Base-by-base conservation (phyloP, 164 flowering plant species). In the Annona cherimola region DNA sequence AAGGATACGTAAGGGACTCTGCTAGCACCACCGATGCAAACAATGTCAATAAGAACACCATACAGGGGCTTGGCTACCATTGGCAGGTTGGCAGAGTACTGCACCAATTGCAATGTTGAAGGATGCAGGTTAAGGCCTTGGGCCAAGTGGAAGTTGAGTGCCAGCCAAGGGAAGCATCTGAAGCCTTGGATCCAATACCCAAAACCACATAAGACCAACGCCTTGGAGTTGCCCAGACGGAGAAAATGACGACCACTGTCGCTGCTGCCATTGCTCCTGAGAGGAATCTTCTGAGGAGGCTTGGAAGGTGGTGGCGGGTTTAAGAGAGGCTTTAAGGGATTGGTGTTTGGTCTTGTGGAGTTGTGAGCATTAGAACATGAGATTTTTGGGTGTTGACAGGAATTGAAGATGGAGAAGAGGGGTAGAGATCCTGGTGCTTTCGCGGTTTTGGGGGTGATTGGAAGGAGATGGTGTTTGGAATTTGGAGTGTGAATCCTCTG, bases 121-220 rank as follows among this genome's bases (percentile, higher is more conserved):
- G 98, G 97, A 40, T 82, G 74, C 69, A 93, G 63, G 18, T 77
- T 85, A 18, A 95, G 88, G 70, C 76, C 78, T 61, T 89, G 73
- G 9, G 87, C 90, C 97, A 95, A 83, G 76, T 91, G 86, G 72
- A 83, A 91, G 73, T 89, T 91, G 43, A 95, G 78, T 35, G 90
- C 99, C 75, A 95, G 71, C 99, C 99, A 93, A 40, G 99, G 97
- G 69, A 93, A 93, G 69, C 96, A 89, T 82, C 99, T 88, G 59
- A 91, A 88, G 16, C 99, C 99, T 68, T 91, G 93, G 2, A 93
- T 81, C 98, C 95, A 91, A 75, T 91, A 93, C 73, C 97, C 97
- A 77, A 90, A 77, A 26, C 95, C 99, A 83, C 95, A 89, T 74
- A 94, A 77, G 71, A 66, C 72, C 81, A 81, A 19, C 92, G 90